Evolutionary conservation across 2,329 filamentous ascomycete species (phyloP), one percentile per base, ranked within the genome.

Genomic region (Penicillium concentricum): DNA sequence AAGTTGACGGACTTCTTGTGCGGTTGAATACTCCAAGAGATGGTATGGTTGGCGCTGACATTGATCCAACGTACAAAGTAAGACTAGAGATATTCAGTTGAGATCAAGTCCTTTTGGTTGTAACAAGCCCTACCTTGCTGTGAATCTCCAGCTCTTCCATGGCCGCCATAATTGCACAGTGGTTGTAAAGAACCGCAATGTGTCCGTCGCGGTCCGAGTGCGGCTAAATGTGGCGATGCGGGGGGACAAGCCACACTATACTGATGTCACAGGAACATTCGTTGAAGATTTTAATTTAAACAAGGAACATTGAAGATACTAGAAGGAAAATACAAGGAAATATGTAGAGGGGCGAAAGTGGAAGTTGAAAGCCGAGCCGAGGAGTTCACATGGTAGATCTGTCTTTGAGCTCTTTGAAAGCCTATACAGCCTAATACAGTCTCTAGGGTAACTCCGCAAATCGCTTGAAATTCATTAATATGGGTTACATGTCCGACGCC

Each of bases 1-100:
- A 99, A 96, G 78, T 97, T 97, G 76, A 99, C 89, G 57, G 93
- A 97, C 78, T 97, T 97, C 80, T 96, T 97, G 75, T 97, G 92
- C 42, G 94, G 94, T 72, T 97, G 92, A 38, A 99, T 86, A 70
- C 91, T 97, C 94, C 94, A 99, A 16, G 92, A 96, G 67, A 99
- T 92, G 49, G 92, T 96, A 74, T 96, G 88, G 52, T 89, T 89
- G 62, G 91, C 87, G 54, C 92, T 87, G 66, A 97, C 93, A 72
- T 91, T 89, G 66, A 97, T 90, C 93, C 94, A 99, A 71, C 94
- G 91, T 56, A 99, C 91, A 67, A 99, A 92, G 78, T 99, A 99
- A 62, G 92, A 96, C 94, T 55, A 46, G 9, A 24, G 13, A 46
- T 16, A 32, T 52, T 52, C 37, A 52, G 50, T 30, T 44, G 30